Percentiles rank a stretch among this genome's conserved stretches.
Conservation (phyloP, 768 basidiomycete species). For the Lentinus brumalis region DNA sequence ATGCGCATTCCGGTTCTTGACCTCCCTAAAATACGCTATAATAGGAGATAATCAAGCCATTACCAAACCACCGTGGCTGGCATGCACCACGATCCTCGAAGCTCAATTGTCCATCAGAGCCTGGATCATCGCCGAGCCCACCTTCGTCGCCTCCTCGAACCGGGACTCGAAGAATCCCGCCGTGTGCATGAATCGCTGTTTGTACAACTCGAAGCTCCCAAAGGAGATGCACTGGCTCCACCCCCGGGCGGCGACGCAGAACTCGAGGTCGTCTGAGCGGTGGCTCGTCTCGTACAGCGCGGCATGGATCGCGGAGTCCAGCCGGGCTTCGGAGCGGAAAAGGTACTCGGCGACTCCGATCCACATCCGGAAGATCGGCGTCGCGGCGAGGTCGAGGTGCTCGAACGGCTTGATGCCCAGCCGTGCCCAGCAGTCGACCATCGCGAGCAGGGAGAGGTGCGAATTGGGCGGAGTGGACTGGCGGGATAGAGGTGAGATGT, state of each 20-base stretch:
- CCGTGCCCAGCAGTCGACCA: slow-evolving; percentile 98
- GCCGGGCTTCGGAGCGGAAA: slow-evolving; percentile 67
- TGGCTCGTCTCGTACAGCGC: slow-evolving; percentile 78
- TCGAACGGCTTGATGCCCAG: slow-evolving; percentile 86
- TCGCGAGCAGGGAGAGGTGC: slow-evolving; percentile 91
- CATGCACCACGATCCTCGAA: too few species aligned
- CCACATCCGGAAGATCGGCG: slow-evolving; percentile 95
- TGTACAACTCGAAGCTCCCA: slow-evolving; percentile 89
- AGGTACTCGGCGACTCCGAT: slow-evolving; percentile 96
- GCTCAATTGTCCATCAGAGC: slow-evolving; percentile 59
- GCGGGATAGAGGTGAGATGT: slow-evolving; percentile 4
- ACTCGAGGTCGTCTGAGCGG: slow-evolving; percentile 89
- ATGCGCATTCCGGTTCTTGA: too few species aligned
- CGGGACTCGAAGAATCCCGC: slow-evolving; percentile 80
- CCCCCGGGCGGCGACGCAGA: slow-evolving; percentile 88
- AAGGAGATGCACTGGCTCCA: slow-evolving; percentile 97
- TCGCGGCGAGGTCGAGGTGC: slow-evolving; percentile 91
- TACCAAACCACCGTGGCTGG: too few species aligned
- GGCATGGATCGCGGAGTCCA: slow-evolving; percentile 72
- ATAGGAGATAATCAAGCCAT: too few species aligned
- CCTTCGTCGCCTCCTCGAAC: slow-evolving; percentile 81
- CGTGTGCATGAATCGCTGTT: slow-evolving; percentile 77
- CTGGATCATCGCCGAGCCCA: slow-evolving; percentile 90
- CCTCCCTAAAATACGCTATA: too few species aligned
- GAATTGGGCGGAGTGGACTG: slow-evolving; percentile 61